Percentiles rank a stretch among this genome's conserved stretches.
phyloP scores from a whole-genome alignment of 2,329 filamentous ascomycete species.

The Fusarium verticillioides region DNA sequence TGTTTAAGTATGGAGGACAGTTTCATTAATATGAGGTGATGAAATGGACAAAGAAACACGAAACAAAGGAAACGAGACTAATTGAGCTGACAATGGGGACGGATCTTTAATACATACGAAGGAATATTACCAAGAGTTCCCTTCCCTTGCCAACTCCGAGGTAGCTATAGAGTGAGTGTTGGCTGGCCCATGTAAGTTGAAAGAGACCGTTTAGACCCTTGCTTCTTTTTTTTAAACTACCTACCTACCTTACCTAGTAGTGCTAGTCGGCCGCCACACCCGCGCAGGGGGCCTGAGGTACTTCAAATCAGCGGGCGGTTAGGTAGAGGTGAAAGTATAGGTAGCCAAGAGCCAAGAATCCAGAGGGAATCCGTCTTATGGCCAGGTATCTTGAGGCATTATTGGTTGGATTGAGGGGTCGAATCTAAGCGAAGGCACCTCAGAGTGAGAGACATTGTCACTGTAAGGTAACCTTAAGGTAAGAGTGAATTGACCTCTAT shows the following conservation, averaged over 20 bases:
- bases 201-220: slow-evolving; percentile 6
- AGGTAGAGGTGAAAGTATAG: background rate
- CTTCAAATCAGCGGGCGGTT: background rate
- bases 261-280: slow-evolving; percentile 15
- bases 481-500: background rate
- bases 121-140: slow-evolving; percentile 14
- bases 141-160: background rate
- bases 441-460: background rate
- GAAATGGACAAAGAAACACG: background rate
- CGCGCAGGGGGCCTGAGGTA: slow-evolving; percentile 1
- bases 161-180: background rate
- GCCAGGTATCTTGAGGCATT: background rate
- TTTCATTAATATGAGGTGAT: background rate
- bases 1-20: background rate
- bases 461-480: background rate
- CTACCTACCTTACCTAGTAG: background rate
- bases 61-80: background rate
- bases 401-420: background rate
- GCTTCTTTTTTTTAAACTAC: background rate
- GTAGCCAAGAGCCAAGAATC: background rate
- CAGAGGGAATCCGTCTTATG: background rate
- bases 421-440: background rate
- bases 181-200: background rate
- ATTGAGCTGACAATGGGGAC: background rate
- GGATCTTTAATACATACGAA: background rate